A percentile compares a stretch with the other conserved stretches of the same genome.
These are phyloP conservation scores for Tricharina praecox DNA, from an alignment of 495 filamentous ascomycete genomes.

Conservation along the genomic window DNA sequence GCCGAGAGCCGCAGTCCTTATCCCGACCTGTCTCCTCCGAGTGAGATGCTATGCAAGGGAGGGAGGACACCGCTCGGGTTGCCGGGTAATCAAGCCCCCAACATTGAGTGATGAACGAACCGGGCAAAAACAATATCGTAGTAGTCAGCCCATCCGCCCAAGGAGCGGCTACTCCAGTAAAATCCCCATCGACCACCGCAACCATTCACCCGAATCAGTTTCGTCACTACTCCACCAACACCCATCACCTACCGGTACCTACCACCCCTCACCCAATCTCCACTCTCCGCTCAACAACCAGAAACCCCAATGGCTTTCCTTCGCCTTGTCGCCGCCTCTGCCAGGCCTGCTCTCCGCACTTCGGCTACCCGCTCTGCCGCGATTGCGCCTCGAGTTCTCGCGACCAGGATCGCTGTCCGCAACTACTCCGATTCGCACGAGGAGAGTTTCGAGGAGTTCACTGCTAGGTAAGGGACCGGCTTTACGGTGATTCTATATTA, in stretches of 20 bases:
- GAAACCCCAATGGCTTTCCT: slow-evolving; percentile 18
- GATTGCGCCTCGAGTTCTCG: slow-evolving; percentile 8
- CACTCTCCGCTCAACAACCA: slow-evolving; percentile 1
- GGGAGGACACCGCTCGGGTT: no score
- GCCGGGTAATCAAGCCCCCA: no score
- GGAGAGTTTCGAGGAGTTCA: slow-evolving; percentile 98
- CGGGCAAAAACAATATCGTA: no score
- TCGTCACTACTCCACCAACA: not conserved
- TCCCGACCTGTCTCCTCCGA: no score
- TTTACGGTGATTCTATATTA: no score
- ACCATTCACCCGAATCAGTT: no score
- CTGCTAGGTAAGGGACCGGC: slow-evolving; percentile 62
- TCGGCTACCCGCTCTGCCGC: slow-evolving; percentile 16
- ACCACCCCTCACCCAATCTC: slow-evolving; percentile 1
- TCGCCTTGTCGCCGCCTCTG: slow-evolving; percentile 20
- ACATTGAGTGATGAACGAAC: no score
- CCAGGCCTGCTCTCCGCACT: slow-evolving; percentile 21
- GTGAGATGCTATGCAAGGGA: no score
- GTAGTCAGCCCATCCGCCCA: no score
- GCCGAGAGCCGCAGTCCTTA: no score
- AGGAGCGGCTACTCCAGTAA: no score
- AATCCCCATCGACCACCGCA: no score
- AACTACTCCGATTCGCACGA: slow-evolving; percentile 43
- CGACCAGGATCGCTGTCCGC: slow-evolving; percentile 14
- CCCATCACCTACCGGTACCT: not conserved